These are phyloP conservation scores for Dactylellina drechsleri DNA, from an alignment of 2,329 filamentous ascomycete genomes.

Conservation along the genomic window DNA sequence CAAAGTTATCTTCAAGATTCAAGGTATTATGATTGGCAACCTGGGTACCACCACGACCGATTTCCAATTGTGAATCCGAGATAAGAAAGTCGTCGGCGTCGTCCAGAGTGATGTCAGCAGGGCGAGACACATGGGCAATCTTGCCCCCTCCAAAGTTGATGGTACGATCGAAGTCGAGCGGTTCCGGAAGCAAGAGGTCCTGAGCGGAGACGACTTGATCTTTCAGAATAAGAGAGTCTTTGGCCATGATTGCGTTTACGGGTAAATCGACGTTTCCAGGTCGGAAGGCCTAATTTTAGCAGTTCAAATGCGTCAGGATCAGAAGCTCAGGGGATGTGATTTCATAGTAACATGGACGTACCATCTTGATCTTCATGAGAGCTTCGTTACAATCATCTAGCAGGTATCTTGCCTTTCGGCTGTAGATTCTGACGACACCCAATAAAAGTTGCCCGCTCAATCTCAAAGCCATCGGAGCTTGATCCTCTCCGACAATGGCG, in stretches of 20 bases:
- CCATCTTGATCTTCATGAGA: slow-evolving; percentile 98
- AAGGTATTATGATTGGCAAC: slow-evolving; percentile 41
- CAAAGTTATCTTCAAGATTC: slow-evolving; percentile 53
- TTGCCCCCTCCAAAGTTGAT: slow-evolving; percentile 60
- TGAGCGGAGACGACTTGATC: slow-evolving; percentile 93
- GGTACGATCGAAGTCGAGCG: slow-evolving; percentile 69
- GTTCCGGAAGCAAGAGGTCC: slow-evolving; percentile 89
- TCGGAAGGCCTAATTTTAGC: slow-evolving; percentile 79
- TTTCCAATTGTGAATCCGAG: slow-evolving; percentile 42
- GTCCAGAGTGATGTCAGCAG: slow-evolving; percentile 74
- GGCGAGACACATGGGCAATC: slow-evolving; percentile 59
- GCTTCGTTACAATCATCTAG: slow-evolving; percentile 98
- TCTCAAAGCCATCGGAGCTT: slow-evolving; percentile 93
- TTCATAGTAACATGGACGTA: slow-evolving; percentile 63
- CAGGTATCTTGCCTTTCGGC: slow-evolving; percentile 93
- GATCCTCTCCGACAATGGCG: slow-evolving; percentile 90
- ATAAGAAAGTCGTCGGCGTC: slow-evolving; percentile 63
- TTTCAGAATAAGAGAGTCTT: slow-evolving; percentile 85
- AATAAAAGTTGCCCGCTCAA: slow-evolving; percentile 92
- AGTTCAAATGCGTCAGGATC: not conserved
- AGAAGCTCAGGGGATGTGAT: not conserved
- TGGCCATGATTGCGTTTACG: slow-evolving; percentile 80
- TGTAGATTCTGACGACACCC: slow-evolving; percentile 97
- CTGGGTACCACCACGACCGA: slow-evolving; percentile 50
- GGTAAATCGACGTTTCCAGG: slow-evolving; percentile 96